phyloP scores from a whole-genome alignment of 495 filamentous ascomycete species.

The Pseudomonodictys pantanalensis region DNA sequence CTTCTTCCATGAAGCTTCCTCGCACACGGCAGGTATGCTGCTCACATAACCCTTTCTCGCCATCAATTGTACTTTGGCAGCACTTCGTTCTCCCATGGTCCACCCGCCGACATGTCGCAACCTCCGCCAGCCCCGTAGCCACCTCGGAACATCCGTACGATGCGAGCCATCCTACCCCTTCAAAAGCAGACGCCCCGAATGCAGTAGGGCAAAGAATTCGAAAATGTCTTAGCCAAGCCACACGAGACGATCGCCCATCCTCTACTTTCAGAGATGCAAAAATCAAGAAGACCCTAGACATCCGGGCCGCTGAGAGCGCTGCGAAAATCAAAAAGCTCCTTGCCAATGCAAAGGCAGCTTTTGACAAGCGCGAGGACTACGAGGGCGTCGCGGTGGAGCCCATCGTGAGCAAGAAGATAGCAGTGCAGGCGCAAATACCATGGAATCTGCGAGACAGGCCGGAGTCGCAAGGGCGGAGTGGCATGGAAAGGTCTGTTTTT shows the following conservation, averaged over 20 bases:
- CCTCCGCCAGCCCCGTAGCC: too few relatives aligned
- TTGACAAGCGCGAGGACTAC: conserved; percentile 1
- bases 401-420: too few relatives aligned
- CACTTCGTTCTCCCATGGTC: conserved; percentile 23
- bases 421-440: too few relatives aligned
- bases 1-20: conserved; percentile 15
- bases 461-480: too few relatives aligned
- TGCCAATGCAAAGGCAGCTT: background rate
- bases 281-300: background rate
- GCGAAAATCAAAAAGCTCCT: background rate
- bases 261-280: background rate
- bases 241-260: too few relatives aligned
- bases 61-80: conserved; percentile 29
- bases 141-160: too few relatives aligned
- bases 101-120: background rate
- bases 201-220: too few relatives aligned
- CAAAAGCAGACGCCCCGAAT: too few relatives aligned
- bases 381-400: background rate
- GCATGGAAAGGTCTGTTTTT: background rate
- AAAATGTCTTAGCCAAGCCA: too few relatives aligned
- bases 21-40: conserved; percentile 9
- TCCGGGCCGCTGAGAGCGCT: background rate
- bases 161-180: too few relatives aligned
- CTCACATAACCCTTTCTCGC: conserved; percentile 24
- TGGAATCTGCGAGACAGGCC: too few relatives aligned